Base-by-base conservation (phyloP, 1,284 basidiomycete genomes). In the Heliocybe sulcata region DNA sequence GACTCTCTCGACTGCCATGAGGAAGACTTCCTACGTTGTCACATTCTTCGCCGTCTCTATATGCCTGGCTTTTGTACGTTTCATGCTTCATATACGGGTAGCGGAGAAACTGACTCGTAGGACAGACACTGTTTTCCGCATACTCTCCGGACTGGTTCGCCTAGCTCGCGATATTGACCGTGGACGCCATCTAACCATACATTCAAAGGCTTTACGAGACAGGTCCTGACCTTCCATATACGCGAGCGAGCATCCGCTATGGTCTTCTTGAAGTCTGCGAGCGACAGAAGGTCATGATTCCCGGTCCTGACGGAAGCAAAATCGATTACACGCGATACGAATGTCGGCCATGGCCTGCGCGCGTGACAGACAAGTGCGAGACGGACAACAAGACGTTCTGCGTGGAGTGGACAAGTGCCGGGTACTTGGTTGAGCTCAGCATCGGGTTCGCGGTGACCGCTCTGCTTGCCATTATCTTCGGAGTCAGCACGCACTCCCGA, bases 401-500 rank as follows among this genome's bases (percentile, higher is more conserved):
- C 67, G 75, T 79, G 19, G 72, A 77, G 45, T 90, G 88, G 87
- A 78, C 76, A 14, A 87, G 81, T 42, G 87, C 87, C 16, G 76
- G 77, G 2, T 90, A 87, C 64, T 70, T 80, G 45, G 72, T 76
- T 19, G 79, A 85, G 64, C 67, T 89, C 19, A 79, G 79, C 50
- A 74, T 82, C 45, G 83, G 85, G 11, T 85, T 85, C 64, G 82
- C 77, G 12, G 75, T 71, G 45, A 70, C 83, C 23, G 79, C 85
- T 4, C 67, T 86, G 48, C 64, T 77, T 0, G 71, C 84, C 4
- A 74, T 90, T 51, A 61, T 85, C 35, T 75, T 90, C 56, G 87
- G 88, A 2, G 75, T 87, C 11, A 87, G 78, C 61, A 88, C 88
- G 0, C 82, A 81, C 62, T 85, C 85, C 19, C 74, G 87, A 54